Percentiles rank a stretch among this genome's conserved stretches.
phyloP scores from a whole-genome alignment of 768 basidiomycete genomes.

The Termitomyces sp. region DNA sequence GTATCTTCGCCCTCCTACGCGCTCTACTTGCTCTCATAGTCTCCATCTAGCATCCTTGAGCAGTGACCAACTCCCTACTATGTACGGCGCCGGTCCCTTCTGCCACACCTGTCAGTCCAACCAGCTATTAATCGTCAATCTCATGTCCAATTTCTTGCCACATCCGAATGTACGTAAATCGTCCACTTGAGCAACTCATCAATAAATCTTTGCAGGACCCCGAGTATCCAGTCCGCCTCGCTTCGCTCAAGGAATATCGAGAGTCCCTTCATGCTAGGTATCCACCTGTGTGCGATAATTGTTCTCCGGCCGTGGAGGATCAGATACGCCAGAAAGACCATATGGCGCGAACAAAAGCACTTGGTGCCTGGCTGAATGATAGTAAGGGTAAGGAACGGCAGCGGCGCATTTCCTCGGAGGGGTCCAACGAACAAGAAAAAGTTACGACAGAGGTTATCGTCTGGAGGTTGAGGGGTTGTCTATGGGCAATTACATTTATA shows the following conservation, averaged over 20 bases:
- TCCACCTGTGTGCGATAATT: conserved; percentile 78
- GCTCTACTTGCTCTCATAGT: background rate
- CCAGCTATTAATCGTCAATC: conserved; percentile 79
- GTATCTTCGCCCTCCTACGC: conserved; percentile 31
- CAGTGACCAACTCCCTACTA: conserved; percentile 61
- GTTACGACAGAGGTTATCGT: conserved; percentile 44
- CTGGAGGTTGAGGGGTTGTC: conserved; percentile 65
- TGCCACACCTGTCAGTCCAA: conserved; percentile 92
- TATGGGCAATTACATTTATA: conserved; percentile 54
- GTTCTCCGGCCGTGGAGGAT: conserved; percentile 76
- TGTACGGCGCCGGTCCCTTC: conserved; percentile 60
- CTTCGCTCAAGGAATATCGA: conserved; percentile 64
- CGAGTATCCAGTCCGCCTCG: conserved; percentile 58
- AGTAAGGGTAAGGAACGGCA: conserved; percentile 62
- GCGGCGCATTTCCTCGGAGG: conserved; percentile 39
- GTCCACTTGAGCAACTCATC: background rate
- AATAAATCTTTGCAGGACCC: conserved; percentile 49
- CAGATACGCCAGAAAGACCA: conserved; percentile 73
- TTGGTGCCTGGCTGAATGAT: conserved; percentile 64
- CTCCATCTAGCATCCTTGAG: conserved; percentile 52
- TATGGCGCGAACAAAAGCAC: conserved; percentile 74
- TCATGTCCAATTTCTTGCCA: conserved; percentile 87
- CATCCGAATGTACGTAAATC: conserved; percentile 54
- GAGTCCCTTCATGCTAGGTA: conserved; percentile 75
- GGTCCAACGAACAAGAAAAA: conserved; percentile 34